Evolutionary conservation across 176 grass and related monocot species (phyloP).

Genomic region (Saccharum officinarum): DNA sequence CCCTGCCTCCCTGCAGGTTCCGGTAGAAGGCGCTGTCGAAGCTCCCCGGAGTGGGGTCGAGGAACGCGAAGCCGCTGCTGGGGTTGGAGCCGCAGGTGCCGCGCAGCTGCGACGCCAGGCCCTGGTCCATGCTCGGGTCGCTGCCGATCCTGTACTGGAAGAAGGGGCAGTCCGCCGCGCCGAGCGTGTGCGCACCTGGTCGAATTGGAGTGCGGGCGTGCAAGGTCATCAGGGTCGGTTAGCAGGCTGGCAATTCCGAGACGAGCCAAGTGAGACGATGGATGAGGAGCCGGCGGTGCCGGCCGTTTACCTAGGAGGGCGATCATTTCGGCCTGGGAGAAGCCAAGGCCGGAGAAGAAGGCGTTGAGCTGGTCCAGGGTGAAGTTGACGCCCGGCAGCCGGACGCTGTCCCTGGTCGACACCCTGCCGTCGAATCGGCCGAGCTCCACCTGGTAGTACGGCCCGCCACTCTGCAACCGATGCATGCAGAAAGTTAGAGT

Average conservation of each 20-base stretch:
- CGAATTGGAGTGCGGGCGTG: too few relatives aligned
- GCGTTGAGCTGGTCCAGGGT: conserved; percentile 45
- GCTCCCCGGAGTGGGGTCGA: neutral
- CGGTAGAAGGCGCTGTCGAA: conserved; percentile 76
- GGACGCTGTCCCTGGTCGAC: conserved; percentile 38
- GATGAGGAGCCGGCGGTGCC: neutral
- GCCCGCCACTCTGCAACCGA: conserved; percentile 48
- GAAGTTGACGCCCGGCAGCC: conserved; percentile 38
- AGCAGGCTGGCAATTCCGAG: neutral
- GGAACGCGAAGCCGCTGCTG: neutral
- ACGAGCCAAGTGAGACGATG: neutral
- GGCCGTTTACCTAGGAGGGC: conserved; percentile 39
- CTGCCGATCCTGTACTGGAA: conserved; percentile 47
- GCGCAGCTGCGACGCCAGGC: conserved; percentile 25
- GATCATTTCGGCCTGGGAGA: conserved; percentile 48
- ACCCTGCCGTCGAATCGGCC: conserved; percentile 48
- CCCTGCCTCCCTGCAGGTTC: conserved; percentile 51
- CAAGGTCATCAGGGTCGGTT: neutral
- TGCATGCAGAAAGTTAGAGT: neutral
- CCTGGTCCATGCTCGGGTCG: conserved; percentile 29
- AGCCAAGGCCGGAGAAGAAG: conserved; percentile 41
- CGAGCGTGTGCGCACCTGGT: conserved; percentile 45
- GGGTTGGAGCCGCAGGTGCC: conserved; percentile 20
- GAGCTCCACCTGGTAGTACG: conserved; percentile 51
- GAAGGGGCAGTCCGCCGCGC: conserved; percentile 46